A percentile compares a stretch with the other conserved stretches of the same genome.
These are phyloP conservation scores for Astragalus glycyphyllos DNA, from an alignment of 306 rosid species.

Conservation along the genomic window DNA sequence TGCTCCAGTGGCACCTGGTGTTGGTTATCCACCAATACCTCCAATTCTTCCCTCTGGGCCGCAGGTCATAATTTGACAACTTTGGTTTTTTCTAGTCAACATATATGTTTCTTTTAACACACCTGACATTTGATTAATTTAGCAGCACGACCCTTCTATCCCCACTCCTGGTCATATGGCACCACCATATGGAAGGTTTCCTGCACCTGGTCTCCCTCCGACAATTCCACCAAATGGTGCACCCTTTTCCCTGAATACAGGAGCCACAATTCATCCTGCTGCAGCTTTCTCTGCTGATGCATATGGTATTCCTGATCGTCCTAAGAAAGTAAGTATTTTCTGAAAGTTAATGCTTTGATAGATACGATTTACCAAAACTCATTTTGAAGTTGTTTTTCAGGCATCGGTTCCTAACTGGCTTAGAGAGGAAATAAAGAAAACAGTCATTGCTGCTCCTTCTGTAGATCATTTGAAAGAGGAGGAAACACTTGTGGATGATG, in stretches of 20 bases:
- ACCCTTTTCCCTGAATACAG: slow-evolving; percentile 65
- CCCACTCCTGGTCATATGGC: slow-evolving; percentile 69
- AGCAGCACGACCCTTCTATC: slow-evolving; percentile 79
- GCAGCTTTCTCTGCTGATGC: slow-evolving; percentile 75
- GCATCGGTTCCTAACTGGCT: slow-evolving; percentile 98
- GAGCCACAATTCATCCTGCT: slow-evolving; percentile 65
- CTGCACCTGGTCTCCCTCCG: slow-evolving; percentile 71
- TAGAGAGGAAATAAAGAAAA: slow-evolving; percentile 92
- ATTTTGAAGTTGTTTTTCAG: slow-evolving; percentile 55
- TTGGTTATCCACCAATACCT: slow-evolving; percentile 67
- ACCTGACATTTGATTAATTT: slow-evolving; percentile 51
- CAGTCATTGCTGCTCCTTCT: slow-evolving; percentile 74
- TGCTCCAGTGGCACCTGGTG: slow-evolving; percentile 63
- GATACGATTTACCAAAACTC: slow-evolving; percentile 34
- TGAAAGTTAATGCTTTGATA: slow-evolving; percentile 37
- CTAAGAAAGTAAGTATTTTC: slow-evolving; percentile 76
- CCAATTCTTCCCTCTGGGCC: slow-evolving; percentile 73
- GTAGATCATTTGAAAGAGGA: slow-evolving; percentile 77
- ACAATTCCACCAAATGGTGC: slow-evolving; percentile 65
- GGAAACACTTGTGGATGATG: slow-evolving; percentile 53
- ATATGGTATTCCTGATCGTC: slow-evolving; percentile 89
- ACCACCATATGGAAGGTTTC: slow-evolving; percentile 82
- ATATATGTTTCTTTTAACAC: slow-evolving; percentile 8
- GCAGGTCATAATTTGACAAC: slow-evolving; percentile 65
- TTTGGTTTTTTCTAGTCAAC: slow-evolving; percentile 13